Evolutionary conservation across 2,329 filamentous ascomycete species (phyloP).

Genomic region (Epichloe uncinata): DNA sequence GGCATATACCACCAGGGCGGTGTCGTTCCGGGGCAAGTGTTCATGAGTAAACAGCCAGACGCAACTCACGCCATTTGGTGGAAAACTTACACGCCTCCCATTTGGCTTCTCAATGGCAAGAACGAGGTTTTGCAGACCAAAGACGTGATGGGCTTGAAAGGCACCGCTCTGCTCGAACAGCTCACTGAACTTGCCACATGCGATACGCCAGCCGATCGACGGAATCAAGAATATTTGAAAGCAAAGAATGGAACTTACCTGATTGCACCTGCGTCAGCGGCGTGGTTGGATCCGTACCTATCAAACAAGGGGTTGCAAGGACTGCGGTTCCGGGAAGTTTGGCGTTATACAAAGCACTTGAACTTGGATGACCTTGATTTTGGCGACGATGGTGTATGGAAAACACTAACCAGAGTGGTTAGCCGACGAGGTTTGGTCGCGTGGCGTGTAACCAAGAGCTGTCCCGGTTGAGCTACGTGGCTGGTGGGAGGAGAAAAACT

Average conservation of each 20-base stretch:
- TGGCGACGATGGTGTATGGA: constrained; percentile 61
- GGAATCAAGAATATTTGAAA: constrained; percentile 42
- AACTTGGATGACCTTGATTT: constrained; percentile 75
- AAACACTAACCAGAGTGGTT: constrained; percentile 54
- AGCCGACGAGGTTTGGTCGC: constrained; percentile 47
- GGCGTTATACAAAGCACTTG: constrained; percentile 53
- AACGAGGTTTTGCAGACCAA: constrained; percentile 57
- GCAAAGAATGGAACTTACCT: constrained; percentile 53
- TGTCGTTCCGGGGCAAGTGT: constrained; percentile 61
- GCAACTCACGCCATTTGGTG: constrained; percentile 65
- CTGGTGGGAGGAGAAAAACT: neutral
- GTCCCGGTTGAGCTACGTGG: constrained; percentile 12
- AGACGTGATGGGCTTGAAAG: constrained; percentile 62
- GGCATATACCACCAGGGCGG: constrained; percentile 74
- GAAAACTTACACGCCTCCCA: constrained; percentile 75
- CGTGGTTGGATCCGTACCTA: constrained; percentile 53
- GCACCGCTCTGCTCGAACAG: constrained; percentile 44
- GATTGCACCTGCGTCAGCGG: constrained; percentile 60
- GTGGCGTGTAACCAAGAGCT: constrained; percentile 54
- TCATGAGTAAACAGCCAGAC: constrained; percentile 56
- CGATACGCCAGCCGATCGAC: constrained; percentile 42
- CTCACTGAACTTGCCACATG: constrained; percentile 49
- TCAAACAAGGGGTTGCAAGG: constrained; percentile 45
- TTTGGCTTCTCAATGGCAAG: constrained; percentile 67
- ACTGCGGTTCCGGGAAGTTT: constrained; percentile 54